These are phyloP conservation scores for Cucurbita pepo DNA, from an alignment of 306 rosid genomes.

Conservation along the genomic window DNA sequence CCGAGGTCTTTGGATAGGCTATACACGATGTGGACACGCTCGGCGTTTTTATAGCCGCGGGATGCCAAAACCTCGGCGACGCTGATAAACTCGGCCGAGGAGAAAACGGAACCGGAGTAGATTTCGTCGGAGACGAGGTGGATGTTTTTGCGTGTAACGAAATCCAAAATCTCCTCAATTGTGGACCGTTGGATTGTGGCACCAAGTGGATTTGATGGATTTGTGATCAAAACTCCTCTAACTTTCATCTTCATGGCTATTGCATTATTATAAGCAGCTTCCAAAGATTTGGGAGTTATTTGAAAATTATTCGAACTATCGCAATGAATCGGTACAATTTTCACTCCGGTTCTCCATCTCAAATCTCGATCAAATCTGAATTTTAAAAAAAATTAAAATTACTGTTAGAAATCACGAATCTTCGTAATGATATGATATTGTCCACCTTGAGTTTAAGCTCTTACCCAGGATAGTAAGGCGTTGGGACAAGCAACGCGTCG, in stretches of 20 bases:
- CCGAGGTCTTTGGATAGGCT: slow-evolving; percentile 94
- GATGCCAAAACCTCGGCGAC: slow-evolving; percentile 50
- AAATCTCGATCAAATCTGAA: slow-evolving; percentile 87
- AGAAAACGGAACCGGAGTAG: slow-evolving; percentile 80
- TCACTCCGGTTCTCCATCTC: slow-evolving; percentile 88
- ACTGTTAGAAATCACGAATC: no score
- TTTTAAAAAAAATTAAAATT: no score
- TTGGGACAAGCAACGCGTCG: slow-evolving; percentile 79
- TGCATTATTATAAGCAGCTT: slow-evolving; percentile 46
- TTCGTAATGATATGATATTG: no score
- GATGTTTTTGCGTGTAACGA: slow-evolving; percentile 55
- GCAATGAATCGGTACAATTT: slow-evolving; percentile 73
- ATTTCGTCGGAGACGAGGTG: slow-evolving; percentile 88
- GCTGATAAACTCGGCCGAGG: slow-evolving; percentile 48
- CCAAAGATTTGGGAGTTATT: slow-evolving; percentile 51
- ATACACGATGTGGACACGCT: slow-evolving; percentile 81
- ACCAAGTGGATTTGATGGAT: slow-evolving; percentile 86
- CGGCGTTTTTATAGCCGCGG: slow-evolving; percentile 21
- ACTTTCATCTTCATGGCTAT: slow-evolving; percentile 34
- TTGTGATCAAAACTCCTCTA: slow-evolving; percentile 62
- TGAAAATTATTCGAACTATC: slow-evolving; percentile 72
- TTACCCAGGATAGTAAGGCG: slow-evolving; percentile 95
- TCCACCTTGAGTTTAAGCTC: background rate
- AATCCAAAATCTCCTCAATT: slow-evolving; percentile 47
- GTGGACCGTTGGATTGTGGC: slow-evolving; percentile 44